Evolutionary conservation across 2,329 filamentous ascomycete genomes (phyloP).

Genomic region (Colletotrichum cuscutae): DNA sequence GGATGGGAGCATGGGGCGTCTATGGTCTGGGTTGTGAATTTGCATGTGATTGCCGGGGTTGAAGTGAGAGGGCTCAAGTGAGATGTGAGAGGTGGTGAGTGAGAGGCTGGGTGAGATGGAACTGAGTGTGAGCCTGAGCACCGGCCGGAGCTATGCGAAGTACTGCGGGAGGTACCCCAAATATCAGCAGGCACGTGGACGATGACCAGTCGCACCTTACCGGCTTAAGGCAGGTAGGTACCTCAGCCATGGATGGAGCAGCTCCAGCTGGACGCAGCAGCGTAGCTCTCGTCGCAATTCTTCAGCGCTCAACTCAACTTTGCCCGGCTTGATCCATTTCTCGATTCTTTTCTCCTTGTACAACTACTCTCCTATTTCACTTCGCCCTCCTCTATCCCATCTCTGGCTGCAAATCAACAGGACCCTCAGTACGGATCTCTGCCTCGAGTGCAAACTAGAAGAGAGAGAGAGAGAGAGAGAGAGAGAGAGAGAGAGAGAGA

Average conservation of each 20-base stretch:
- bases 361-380: not conserved
- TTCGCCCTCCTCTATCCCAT: not conserved
- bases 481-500: not conserved
- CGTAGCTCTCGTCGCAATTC: not conserved
- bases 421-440: not conserved
- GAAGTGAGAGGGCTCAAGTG: not conserved
- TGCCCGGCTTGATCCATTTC: not conserved
- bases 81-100: not conserved
- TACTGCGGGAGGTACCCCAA: too few relatives aligned
- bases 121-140: not conserved
- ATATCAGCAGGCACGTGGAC: not conserved
- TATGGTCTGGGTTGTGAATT: not conserved
- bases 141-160: too few relatives aligned
- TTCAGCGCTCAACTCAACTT: not conserved
- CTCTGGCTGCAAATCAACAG: not conserved
- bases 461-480: too few relatives aligned
- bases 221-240: not conserved
- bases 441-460: not conserved
- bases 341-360: not conserved
- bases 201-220: not conserved
- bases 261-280: not conserved
- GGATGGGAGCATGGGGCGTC: not conserved
- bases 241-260: not conserved
- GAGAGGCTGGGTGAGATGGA: not conserved
- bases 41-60: constrained; percentile 30